Evolutionary conservation across 2,329 filamentous ascomycete species (phyloP), one percentile per base, ranked within the genome.

Genomic region (Periconia sp.): DNA sequence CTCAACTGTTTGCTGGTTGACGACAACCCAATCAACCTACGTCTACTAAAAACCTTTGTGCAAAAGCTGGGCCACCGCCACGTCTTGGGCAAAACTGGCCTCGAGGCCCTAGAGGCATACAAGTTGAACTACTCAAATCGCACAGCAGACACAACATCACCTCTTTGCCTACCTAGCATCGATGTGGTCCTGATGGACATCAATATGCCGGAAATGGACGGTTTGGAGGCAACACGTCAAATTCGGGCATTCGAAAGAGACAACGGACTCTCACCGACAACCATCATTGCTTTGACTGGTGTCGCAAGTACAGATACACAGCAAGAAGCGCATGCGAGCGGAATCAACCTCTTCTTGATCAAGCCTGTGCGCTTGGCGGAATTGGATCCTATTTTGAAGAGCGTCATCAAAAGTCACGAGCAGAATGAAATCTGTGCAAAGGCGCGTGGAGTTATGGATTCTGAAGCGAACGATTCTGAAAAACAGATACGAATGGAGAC

Each of bases 291-390:
- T 0, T 62, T 84, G 20, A 83, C 81, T 1, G 82, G 81, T 0
- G 67, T 83, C 19, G 81, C 80, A 1, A 81, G 78, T 47, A 73
- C 75, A 1, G 77, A 77, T 48, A 79, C 79, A 0, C 74, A 78
- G 47, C 73, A 77, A 37, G 79, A 83, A 54, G 81, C 81, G 0
- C 77, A 81, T 47, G 78, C 76, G 1, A 80, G 76, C 46, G 82
- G 82, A 0, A 74, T 84, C 7, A 81, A 85, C 54, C 51, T 83
- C 8, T 84, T 83, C 49, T 59, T 85, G 17, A 82, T 82, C 15
- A 82, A 82, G 64, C 81, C 81, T 0, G 78, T 82, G 8, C 63
- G 74, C 7, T 70, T 79, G 45, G 72, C 71, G 0, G 74, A 79
- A 51, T 55, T 81, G 31, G 75, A 77, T 55, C 73, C 73, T 23